Base-by-base conservation (phyloP, 768 basidiomycete genomes). In the Tubosaeta sp. region DNA sequence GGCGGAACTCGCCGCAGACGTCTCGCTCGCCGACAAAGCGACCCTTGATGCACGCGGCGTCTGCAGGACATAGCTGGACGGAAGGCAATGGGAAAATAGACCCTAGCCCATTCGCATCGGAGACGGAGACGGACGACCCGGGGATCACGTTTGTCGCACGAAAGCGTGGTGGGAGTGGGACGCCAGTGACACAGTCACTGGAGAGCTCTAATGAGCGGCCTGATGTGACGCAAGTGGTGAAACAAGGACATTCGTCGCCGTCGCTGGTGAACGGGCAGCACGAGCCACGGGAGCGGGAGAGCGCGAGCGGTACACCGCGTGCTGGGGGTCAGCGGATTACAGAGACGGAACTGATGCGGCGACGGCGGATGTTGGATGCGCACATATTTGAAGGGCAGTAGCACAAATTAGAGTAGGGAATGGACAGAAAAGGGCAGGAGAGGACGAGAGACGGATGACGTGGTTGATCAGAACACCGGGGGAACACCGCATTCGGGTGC, bases 281-380 rank as follows among this genome's bases (percentile, higher is more conserved):
- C 6, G 63, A 55, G 9, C 50, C 34, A 22, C 46, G 64, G 5
- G 63, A 55, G 22, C 57, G 60, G 49, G 65, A 69, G 68, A 70
- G 55, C n/a, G 62, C 22, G 43, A 55, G n/a, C 14, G 55, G 65
- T 2, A 71, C 65, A 1, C 68, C 67, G 2, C 59, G 67, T 3
- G 57, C 19, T 10, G 59, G 58, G 1, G 85, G 86, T 16, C 82
- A 85, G 56, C 83, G 82, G 38, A 90, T 89, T 51, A 78, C 80
- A n/a, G 88, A 91, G 68, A 78, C 74, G 17, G 89, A 90, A 68
- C 67, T 92, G 65, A 85, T 94, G 77, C 72, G 84, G 60, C 77
- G 92, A 59, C 79, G 88, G 48, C 80, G 91, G 61, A 65, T 94
- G 65, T 73, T 94, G 48, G 86, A 88, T 58, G 77, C 84, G 47